Conservation (phyloP, 139 green algal genomes). For the Ettlia oleoabundans region DNA sequence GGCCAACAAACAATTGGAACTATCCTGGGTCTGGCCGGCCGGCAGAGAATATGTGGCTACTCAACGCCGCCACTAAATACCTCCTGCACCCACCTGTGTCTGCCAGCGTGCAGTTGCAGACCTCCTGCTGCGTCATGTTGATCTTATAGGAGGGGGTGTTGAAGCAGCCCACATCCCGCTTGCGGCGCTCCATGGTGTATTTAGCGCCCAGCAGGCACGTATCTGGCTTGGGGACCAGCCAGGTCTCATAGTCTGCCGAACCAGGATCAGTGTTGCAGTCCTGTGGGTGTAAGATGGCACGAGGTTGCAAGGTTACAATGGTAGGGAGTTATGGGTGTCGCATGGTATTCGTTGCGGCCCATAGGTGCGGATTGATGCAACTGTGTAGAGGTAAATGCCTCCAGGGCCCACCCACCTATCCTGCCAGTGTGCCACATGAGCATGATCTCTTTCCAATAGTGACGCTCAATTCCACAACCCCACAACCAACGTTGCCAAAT, state of each 20-base stretch:
- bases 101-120: slow-evolving; percentile 60
- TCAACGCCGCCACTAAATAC: background rate
- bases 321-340: too few relatives aligned
- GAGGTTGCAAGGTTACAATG: too few relatives aligned
- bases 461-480: too few relatives aligned
- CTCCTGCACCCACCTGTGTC: slow-evolving; percentile 46
- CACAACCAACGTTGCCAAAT: too few relatives aligned
- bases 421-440: too few relatives aligned
- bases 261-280: slow-evolving; percentile 41
- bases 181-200: slow-evolving; percentile 57
- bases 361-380: too few relatives aligned
- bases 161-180: slow-evolving; percentile 65
- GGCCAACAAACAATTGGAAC: background rate
- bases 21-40: too few relatives aligned
- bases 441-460: too few relatives aligned
- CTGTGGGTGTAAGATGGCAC: too few relatives aligned
- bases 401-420: too few relatives aligned
- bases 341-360: too few relatives aligned
- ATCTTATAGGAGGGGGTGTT: slow-evolving; percentile 65
- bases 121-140: slow-evolving; percentile 14
- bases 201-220: slow-evolving; percentile 52
- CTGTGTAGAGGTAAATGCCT: background rate
- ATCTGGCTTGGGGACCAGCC: slow-evolving; percentile 26
- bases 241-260: slow-evolving; percentile 57
- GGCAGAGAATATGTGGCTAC: background rate